phyloP scores from a whole-genome alignment of 2,329 filamentous ascomycete species.

The Trichoderma citrinoviride region DNA sequence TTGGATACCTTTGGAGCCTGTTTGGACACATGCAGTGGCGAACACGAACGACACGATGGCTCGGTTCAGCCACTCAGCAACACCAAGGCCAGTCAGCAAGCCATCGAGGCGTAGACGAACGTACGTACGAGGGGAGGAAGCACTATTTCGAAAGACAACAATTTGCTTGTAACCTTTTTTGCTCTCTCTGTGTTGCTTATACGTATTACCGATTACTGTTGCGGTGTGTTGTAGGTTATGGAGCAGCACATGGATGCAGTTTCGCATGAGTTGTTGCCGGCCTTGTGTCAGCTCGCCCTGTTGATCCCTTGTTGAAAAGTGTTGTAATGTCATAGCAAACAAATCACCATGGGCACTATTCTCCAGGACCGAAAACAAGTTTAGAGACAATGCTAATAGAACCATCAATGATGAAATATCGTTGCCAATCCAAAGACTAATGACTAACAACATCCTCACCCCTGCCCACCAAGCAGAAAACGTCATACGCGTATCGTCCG shows the following conservation, averaged over 20 bases:
- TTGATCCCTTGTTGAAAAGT: not conserved
- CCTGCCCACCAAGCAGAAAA: not conserved
- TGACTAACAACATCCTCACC: not conserved
- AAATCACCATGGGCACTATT: too few species aligned
- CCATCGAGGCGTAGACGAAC: not conserved
- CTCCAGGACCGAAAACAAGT: too few species aligned
- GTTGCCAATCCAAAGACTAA: not conserved
- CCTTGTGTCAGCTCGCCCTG: too few species aligned
- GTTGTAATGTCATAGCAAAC: not conserved
- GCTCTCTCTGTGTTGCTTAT: too few species aligned
- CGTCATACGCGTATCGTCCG: not conserved
- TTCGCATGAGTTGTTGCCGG: too few species aligned
- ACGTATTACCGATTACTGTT: too few species aligned
- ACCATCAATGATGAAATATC: not conserved
- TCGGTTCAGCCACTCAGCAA: conserved; percentile 1
- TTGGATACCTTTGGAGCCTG: not conserved
- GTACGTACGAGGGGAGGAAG: not conserved
- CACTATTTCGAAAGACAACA: too few species aligned
- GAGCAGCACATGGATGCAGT: too few species aligned
- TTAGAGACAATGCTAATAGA: too few species aligned
- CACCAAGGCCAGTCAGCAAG: not conserved
- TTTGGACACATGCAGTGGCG: not conserved
- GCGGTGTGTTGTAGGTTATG: too few species aligned
- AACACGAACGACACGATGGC: not conserved
- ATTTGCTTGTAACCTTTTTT: too few species aligned